These are phyloP conservation scores for Talaromyces pinophilus DNA, from an alignment of 2,329 filamentous ascomycete species.

Conservation along the genomic window DNA sequence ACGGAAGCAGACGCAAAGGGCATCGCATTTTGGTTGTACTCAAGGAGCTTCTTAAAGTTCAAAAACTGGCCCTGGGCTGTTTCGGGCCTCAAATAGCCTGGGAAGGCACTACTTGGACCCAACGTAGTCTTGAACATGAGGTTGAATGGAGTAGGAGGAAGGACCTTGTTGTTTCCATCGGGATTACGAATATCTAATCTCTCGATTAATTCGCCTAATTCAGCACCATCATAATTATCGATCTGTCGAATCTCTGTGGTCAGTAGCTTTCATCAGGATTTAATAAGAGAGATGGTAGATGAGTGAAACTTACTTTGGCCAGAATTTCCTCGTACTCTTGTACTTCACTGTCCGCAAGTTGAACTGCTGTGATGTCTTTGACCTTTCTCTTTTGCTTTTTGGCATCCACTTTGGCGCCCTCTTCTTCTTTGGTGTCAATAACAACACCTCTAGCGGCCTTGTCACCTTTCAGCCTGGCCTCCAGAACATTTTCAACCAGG, in stretches of 20 bases:
- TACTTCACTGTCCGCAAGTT: constrained; percentile 81
- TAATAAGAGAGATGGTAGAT: neutral
- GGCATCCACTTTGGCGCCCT: constrained; percentile 70
- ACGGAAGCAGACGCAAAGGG: constrained; percentile 88
- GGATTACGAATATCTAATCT: constrained; percentile 92
- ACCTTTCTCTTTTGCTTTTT: constrained; percentile 82
- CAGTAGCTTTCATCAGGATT: neutral
- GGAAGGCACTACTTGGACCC: constrained; percentile 78
- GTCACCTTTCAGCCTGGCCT: constrained; percentile 81
- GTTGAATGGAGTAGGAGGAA: constrained; percentile 82
- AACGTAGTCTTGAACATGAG: constrained; percentile 90
- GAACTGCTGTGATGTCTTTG: constrained; percentile 74
- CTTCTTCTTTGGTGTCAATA: constrained; percentile 57
- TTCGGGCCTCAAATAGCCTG: constrained; percentile 77
- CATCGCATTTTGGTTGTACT: constrained; percentile 83
- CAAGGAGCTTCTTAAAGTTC: constrained; percentile 83
- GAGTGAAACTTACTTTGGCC: constrained; percentile 56
- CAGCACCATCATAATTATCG: constrained; percentile 87
- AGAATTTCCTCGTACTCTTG: constrained; percentile 89
- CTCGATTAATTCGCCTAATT: constrained; percentile 83
- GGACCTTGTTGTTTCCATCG: constrained; percentile 71
- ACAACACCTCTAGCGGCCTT: constrained; percentile 76
- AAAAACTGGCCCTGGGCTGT: constrained; percentile 90
- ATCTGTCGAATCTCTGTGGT: constrained; percentile 52
- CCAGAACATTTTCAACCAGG: constrained; percentile 90